Evolutionary conservation across 441 rosid genomes (phyloP), one percentile per base, ranked within the genome.

Genomic region (Flueggea neowawraea): DNA sequence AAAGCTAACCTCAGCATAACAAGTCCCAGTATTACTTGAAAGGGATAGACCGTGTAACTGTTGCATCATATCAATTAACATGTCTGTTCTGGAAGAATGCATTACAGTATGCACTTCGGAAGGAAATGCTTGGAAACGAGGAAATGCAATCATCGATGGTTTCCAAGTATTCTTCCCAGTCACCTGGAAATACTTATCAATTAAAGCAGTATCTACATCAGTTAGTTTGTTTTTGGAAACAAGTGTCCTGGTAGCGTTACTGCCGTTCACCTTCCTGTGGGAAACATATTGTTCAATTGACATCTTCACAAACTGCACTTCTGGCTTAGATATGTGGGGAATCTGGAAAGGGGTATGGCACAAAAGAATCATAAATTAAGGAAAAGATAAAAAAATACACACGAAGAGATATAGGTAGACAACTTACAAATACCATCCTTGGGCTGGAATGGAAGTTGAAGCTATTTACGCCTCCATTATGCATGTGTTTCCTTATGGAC

Each of bases 111-210:
- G 87, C 74, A 87, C 92, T 68, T 90, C 76, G 31, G 92, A 87
- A 60, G 99, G 97, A 70, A 80, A 75, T 63, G 92, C 77, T 75
- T 95, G 97, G 78, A 78, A 83, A 75, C 73, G 83, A 68, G 99
- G 99, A 69, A 91, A 95, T 51, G 96, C 94, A 81, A 95, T 89
- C 52, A 95, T 90, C 62, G 99, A 95, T 52, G 91, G 85, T 78
- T 75, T 78, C 91, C 82, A 77, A 65, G 65, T 63, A 58, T 71
- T 83, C 63, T 75, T 87, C 63, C 68, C 32, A 50, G 78, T 13
- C 52, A 68, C 64, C 57, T 62, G 62, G 83, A 87, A 88, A 79
- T 91, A 91, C 78, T 86, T 89, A 72, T 88, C 77, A 65, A 95
- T 64, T 68, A 86, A 61, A 67, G 80, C 72, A 43, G 71, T 72